These are phyloP conservation scores for Medicago arabica DNA, from an alignment of 306 rosid genomes.

Conservation along the genomic window DNA sequence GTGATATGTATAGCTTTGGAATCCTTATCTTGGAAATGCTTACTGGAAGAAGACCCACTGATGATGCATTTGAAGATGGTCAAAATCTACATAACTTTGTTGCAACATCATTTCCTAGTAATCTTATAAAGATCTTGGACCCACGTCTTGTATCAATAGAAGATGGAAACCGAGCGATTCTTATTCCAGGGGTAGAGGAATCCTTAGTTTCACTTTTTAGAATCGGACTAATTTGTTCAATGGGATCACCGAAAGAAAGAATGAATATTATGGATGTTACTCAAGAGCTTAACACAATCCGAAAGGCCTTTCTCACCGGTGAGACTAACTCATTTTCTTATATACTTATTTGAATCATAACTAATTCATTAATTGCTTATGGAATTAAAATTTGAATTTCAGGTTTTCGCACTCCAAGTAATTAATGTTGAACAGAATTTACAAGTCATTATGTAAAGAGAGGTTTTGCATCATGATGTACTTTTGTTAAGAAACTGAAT, in stretches of 20 bases:
- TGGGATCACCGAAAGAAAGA: not conserved
- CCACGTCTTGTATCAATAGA: not conserved
- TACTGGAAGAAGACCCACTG: not conserved
- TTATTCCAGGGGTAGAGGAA: not conserved
- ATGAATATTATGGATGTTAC: not conserved
- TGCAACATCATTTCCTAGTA: not conserved
- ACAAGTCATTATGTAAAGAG: no score
- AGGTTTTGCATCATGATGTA: no score
- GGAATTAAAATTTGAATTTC: not conserved
- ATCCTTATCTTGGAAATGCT: not conserved
- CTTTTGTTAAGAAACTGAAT: no score
- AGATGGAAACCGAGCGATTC: not conserved
- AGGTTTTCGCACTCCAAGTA: not conserved
- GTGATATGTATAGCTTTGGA: slow-evolving; percentile 9
- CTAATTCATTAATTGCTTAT: not conserved
- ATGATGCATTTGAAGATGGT: not conserved
- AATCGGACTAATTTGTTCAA: not conserved
- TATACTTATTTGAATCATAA: not conserved
- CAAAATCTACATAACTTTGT: slow-evolving; percentile 5
- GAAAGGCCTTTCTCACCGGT: not conserved
- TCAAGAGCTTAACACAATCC: not conserved
- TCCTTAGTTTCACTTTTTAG: not conserved
- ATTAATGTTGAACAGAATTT: no score
- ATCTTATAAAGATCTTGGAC: not conserved
- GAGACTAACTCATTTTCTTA: not conserved